Evolutionary conservation across 1,139 yeast genomes (phyloP).

Genomic region (Sugiyamaella neomexicana): DNA sequence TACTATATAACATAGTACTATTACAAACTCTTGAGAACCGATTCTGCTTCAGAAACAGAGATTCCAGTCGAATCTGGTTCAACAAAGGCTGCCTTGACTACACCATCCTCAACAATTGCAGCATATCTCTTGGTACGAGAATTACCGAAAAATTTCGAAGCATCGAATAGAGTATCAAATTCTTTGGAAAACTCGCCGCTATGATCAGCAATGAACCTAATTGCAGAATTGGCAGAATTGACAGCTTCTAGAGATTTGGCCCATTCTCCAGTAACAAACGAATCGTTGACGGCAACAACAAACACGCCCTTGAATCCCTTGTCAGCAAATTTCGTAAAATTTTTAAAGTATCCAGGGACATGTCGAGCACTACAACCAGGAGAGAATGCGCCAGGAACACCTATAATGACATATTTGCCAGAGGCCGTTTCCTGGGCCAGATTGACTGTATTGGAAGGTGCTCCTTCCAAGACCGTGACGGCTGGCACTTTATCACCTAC

Average conservation of each 20-base stretch:
- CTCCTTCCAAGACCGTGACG: slow-evolving; percentile 55
- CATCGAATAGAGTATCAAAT: slow-evolving; percentile 69
- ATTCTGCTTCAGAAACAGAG: slow-evolving; percentile 53
- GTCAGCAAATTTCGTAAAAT: slow-evolving; percentile 52
- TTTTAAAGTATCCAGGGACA: slow-evolving; percentile 71
- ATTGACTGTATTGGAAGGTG: slow-evolving; percentile 67
- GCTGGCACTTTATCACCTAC: slow-evolving; percentile 54
- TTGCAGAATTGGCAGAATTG: slow-evolving; percentile 27
- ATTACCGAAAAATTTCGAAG: slow-evolving; percentile 70
- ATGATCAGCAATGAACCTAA: slow-evolving; percentile 75
- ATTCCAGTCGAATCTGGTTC: slow-evolving; percentile 84
- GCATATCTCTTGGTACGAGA: slow-evolving; percentile 76
- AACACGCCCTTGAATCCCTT: slow-evolving; percentile 64
- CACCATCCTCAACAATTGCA: slow-evolving; percentile 70
- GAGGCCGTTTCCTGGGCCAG: slow-evolving; percentile 54
- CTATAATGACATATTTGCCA: slow-evolving; percentile 65
- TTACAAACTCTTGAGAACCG: slow-evolving; percentile 42
- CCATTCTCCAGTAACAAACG: slow-evolving; percentile 86
- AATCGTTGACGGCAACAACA: slow-evolving; percentile 80
- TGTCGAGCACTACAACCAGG: slow-evolving; percentile 81
- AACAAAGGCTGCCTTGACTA: slow-evolving; percentile 61
- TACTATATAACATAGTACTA: not conserved
- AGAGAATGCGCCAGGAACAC: slow-evolving; percentile 90
- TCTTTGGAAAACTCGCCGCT: slow-evolving; percentile 65
- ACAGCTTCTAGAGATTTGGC: slow-evolving; percentile 50